Conservation (phyloP, 768 basidiomycete genomes). For the Lactarius tabidus region DNA sequence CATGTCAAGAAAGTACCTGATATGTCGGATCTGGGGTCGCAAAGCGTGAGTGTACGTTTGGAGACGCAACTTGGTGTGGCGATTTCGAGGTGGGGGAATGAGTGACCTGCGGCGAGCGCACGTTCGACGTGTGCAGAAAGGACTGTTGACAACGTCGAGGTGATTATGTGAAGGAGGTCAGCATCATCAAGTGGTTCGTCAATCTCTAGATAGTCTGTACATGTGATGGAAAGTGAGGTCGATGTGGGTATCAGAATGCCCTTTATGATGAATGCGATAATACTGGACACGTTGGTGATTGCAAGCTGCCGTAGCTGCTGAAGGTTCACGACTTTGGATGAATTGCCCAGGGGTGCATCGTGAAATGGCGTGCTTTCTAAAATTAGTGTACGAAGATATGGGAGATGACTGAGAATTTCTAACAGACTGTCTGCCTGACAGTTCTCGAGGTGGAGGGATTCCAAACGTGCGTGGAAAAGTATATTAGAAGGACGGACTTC, state of each 20-base stretch:
- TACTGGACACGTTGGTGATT: background rate
- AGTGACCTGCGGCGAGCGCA: background rate
- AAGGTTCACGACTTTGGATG: background rate
- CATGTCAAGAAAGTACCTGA: background rate
- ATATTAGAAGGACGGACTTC: background rate
- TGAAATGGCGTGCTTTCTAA: background rate
- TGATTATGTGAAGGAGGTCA: background rate
- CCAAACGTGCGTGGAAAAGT: conserved; percentile 4
- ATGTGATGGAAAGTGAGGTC: conserved; percentile 6
- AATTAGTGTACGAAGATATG: conserved; percentile 4
- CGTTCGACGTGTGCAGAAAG: conserved; percentile 5
- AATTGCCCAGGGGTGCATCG: background rate
- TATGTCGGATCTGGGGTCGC: background rate
- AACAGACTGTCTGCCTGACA: background rate
- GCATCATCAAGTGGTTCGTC: conserved; percentile 10
- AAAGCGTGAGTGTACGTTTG: conserved; percentile 1
- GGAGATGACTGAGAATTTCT: conserved; percentile 1
- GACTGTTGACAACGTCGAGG: conserved; percentile 6
- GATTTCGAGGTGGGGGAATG: conserved; percentile 10
- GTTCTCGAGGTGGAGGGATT: conserved; percentile 3
- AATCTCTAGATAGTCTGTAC: conserved; percentile 1
- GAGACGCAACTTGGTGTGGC: background rate
- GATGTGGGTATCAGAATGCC: conserved; percentile 1
- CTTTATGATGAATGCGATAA: conserved; percentile 9
- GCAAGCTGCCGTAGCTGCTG: conserved; percentile 2